Evolutionary conservation across 1,139 yeast species (phyloP).

Genomic region (Arxiozyma slooffiae): DNA sequence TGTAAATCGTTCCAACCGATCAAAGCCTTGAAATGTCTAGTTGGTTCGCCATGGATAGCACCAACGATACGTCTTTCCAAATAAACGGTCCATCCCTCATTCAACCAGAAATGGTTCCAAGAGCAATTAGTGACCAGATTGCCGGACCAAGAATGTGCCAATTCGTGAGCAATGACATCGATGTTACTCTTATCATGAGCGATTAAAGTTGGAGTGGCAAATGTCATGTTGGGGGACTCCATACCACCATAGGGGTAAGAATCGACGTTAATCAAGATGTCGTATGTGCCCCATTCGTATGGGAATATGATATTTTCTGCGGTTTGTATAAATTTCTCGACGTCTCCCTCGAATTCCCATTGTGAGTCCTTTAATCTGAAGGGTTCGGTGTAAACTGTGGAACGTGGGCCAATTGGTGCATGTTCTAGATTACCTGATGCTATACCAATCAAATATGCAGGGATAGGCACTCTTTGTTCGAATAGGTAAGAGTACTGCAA

Average conservation of each 20-base stretch:
- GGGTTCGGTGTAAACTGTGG: conserved; percentile 75
- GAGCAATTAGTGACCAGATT: conserved; percentile 81
- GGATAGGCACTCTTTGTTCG: conserved; percentile 74
- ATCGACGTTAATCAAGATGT: conserved; percentile 68
- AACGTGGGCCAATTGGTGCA: conserved; percentile 76
- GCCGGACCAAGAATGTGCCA: conserved; percentile 91
- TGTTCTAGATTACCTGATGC: conserved; percentile 73
- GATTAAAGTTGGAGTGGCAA: conserved; percentile 82
- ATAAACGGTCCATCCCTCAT: conserved; percentile 95
- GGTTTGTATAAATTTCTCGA: conserved; percentile 68
- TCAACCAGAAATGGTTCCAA: conserved; percentile 92
- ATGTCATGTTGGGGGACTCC: conserved; percentile 89
- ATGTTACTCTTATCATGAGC: conserved; percentile 82
- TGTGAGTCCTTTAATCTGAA: conserved; percentile 55
- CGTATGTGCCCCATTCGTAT: conserved; percentile 81
- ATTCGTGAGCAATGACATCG: conserved; percentile 82
- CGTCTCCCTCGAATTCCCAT: conserved; percentile 71
- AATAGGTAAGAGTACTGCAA: conserved; percentile 35
- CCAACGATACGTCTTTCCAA: conserved; percentile 78
- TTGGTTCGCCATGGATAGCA: conserved; percentile 62
- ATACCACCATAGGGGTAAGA: conserved; percentile 93
- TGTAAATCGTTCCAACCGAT: conserved; percentile 83
- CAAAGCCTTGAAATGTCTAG: conserved; percentile 72
- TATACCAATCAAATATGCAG: conserved; percentile 72
- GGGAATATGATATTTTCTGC: conserved; percentile 63